phyloP scores from a whole-genome alignment of 129 eudicot species.

The Saussurea involucrata region DNA sequence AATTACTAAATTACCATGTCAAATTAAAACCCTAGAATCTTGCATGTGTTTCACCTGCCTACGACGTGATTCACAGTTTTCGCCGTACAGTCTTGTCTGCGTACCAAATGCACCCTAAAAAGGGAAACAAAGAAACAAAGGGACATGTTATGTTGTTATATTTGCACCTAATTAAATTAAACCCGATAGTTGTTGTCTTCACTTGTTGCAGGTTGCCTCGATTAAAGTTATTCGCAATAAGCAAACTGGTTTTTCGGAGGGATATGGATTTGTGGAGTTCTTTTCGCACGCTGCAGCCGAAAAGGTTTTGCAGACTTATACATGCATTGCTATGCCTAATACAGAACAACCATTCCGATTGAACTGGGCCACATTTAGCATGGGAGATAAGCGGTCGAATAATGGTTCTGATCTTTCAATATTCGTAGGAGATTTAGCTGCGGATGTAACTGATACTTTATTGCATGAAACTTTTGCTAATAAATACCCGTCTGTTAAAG shows the following conservation, averaged over 20 bases:
- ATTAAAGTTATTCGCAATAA: slow-evolving; percentile 86
- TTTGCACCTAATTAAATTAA: background rate
- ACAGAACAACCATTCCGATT: slow-evolving; percentile 74
- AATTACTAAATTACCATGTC: background rate
- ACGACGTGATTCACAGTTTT: background rate
- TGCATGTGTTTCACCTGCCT: background rate
- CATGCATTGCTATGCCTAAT: slow-evolving; percentile 66
- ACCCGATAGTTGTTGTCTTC: background rate
- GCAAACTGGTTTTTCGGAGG: slow-evolving; percentile 83
- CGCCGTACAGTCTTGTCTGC: background rate
- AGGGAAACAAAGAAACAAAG: background rate
- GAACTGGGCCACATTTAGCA: slow-evolving; percentile 95
- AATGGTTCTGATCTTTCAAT: slow-evolving; percentile 86
- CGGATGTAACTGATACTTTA: slow-evolving; percentile 83
- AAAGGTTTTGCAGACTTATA: slow-evolving; percentile 62
- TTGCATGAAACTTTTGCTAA: slow-evolving; percentile 71
- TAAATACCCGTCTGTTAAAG: slow-evolving; percentile 75
- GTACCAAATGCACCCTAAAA: background rate
- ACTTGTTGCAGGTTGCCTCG: slow-evolving; percentile 55
- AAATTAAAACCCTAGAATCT: background rate
- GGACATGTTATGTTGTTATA: background rate
- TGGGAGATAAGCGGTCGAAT: slow-evolving; percentile 80
- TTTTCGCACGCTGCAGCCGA: slow-evolving; percentile 71
- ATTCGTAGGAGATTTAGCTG: slow-evolving; percentile 89
- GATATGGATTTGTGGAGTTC: slow-evolving; percentile 90